Evolutionary conservation across 495 filamentous ascomycete species (phyloP), one percentile per base, ranked within the genome.

Genomic region (Xanthoparmelia taractica): DNA sequence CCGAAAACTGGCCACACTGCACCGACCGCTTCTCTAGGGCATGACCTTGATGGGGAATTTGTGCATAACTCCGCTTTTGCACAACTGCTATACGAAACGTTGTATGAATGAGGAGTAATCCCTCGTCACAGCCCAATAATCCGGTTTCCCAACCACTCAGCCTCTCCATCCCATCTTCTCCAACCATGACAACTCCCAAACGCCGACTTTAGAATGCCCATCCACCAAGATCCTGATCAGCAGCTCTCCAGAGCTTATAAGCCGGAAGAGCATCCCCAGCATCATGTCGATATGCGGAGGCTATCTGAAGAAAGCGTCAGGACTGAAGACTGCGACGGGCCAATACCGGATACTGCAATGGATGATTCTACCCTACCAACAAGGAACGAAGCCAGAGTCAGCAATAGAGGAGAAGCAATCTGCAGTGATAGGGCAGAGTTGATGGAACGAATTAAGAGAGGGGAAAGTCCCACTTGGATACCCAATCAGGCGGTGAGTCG

Each of bases 361-460:
- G 59, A 52, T 23, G 47, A 63, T 34, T 45, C 13, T n/a, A 17
- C 56, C 15, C 31, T 15, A 25, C 63, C 41, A 31, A 23, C 60
- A 29, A 13, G 48, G 17, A 54, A 31, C 33, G 56, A 33, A 15
- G 15, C 40, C 41, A 57, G n/a, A 27, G 25, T 41, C 20, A 18
- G 33, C 31, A 54, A 41, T 13, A 38, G 62, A 5, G 61, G 43
- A 48, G 56, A 60, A 52, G 65, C 55, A 29, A 36, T 73, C 23
- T 71, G 72, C 66, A 69, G 72, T 63, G 83, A 89, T 69, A 82
- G 93, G 65, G 85, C 83, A 57, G 86, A 92, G 73, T 80, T 96
- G 65, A 96, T 97, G 64, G 84, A 90, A 73, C 80, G 87, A 65
- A 81, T 96, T 66, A 97, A 97, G 77, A 82, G 80, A 74, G 84